A percentile compares a stretch with the other conserved stretches of the same genome.
Evolutionary conservation across 2,329 filamentous ascomycete genomes (phyloP).

Genomic region (Penicillium sp.): DNA sequence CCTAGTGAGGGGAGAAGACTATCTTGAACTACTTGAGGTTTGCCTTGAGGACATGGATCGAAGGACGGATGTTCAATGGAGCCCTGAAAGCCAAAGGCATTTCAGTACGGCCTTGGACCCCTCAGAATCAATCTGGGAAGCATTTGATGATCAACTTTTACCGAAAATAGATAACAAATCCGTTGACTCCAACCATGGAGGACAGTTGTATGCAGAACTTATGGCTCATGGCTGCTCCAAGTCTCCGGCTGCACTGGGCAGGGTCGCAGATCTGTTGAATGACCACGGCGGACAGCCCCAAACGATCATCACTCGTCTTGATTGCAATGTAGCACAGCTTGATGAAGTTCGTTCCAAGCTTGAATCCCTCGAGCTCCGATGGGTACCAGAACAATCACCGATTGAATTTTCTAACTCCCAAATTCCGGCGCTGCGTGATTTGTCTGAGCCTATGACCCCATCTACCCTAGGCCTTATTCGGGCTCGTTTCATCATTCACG

Average conservation of each 20-base stretch:
- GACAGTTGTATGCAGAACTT: constrained; percentile 28
- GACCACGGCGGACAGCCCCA: constrained; percentile 30
- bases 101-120: constrained; percentile 6
- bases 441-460: constrained; percentile 13
- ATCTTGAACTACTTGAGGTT: constrained; percentile 21
- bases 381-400: constrained; percentile 34
- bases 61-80: constrained; percentile 32
- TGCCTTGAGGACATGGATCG: constrained; percentile 29
- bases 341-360: background rate
- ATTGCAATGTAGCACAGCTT: background rate
- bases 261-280: constrained; percentile 31
- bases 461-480: constrained; percentile 33
- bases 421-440: constrained; percentile 11
- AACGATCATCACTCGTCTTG: constrained; percentile 1
- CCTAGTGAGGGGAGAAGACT: constrained; percentile 22
- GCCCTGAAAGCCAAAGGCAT: constrained; percentile 16
- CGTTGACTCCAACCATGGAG: constrained; percentile 20
- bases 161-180: constrained; percentile 25
- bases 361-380: constrained; percentile 24
- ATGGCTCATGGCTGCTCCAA: constrained; percentile 29
- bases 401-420: constrained; percentile 26
- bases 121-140: constrained; percentile 12
- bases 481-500: constrained; percentile 21
- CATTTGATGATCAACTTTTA: constrained; percentile 20
- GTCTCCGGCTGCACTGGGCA: constrained; percentile 24